phyloP scores from a whole-genome alignment of 495 filamentous ascomycete species.

The Tuber borchii region DNA sequence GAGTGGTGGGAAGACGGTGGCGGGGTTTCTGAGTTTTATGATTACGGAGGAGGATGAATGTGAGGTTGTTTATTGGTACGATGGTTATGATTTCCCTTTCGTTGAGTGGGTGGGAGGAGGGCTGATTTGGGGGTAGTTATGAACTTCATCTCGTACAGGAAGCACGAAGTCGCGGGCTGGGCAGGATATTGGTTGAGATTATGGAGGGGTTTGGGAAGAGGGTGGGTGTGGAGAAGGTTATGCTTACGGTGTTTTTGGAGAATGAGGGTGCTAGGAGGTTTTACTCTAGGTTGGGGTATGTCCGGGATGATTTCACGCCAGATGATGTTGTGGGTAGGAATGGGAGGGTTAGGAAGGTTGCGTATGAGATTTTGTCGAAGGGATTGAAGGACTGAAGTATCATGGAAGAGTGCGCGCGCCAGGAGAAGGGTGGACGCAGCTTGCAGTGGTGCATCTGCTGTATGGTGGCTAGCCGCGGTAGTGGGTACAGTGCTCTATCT shows the following conservation, averaged over 20 bases:
- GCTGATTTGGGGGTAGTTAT: slow-evolving; percentile 12
- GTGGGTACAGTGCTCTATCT: neutral
- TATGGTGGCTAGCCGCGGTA: neutral
- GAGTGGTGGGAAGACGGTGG: slow-evolving; percentile 19
- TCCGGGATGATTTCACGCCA: slow-evolving; percentile 1
- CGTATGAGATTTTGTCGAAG: slow-evolving; percentile 36
- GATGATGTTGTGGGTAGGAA: slow-evolving; percentile 5
- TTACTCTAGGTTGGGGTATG: slow-evolving; percentile 30
- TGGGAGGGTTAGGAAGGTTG: slow-evolving; percentile 25
- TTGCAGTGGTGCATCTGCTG: neutral
- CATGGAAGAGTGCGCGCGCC: neutral
- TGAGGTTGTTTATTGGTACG: slow-evolving; percentile 59
- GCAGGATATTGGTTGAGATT: slow-evolving; percentile 17
- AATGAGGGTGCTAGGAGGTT: slow-evolving; percentile 28
- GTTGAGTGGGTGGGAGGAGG: neutral
- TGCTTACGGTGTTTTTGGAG: slow-evolving; percentile 39
- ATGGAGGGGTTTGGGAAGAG: slow-evolving; percentile 34
- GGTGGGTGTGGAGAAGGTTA: slow-evolving; percentile 29
- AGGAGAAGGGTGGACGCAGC: neutral
- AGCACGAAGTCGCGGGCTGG: slow-evolving; percentile 16
- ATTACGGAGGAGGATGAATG: slow-evolving; percentile 56
- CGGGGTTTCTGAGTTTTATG: slow-evolving; percentile 62
- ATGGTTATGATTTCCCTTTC: neutral
- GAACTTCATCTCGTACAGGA: slow-evolving; percentile 28
- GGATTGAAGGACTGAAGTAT: neutral